Evolutionary conservation across 129 eudicot genomes (phyloP), one percentile per base, ranked within the genome.

Genomic region (Heracleum sosnowskyi): DNA sequence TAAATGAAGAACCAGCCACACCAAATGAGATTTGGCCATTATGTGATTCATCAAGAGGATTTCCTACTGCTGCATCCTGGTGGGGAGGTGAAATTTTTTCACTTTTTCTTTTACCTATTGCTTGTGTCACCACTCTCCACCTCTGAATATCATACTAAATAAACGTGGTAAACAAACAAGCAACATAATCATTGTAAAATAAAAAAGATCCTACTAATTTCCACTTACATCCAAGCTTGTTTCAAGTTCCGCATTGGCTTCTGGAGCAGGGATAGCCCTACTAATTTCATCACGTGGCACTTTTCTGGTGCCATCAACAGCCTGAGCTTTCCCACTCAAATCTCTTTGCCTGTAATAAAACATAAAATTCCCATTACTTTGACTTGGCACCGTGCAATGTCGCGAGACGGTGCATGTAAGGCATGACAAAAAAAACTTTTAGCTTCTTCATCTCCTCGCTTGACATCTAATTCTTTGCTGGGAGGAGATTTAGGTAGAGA

Each of bases 41-140:
- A 6, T 84, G 86, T 66, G 77, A 77, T 57, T 86, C 81, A 72
- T 91, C 90, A 6, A 69, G 83, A 35, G 90, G 89, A 80, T 84
- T 76, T 76, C 97, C 98, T 2, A 93, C 93, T 26, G 89, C 89
- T 34, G 87, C 97, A 83, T 93, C 98, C 71, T 83, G 93, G 73
- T 93, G 98, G 47, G 98, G 98, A 12, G 98, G 98, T 20, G 98
- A 97, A 60, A 93, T 91, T 83, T 91, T 93, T 69, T 91, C 98
- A 49, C 97, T 93, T 81, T 88, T 93, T 89, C 97, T 91, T 84
- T 85, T 93, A 22, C 82, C 90, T 74, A 84, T 91, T 29, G 88
- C 80, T 80, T 88, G 93, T 44, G 89, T 82, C 81, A 80, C 74
- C 29, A 79, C 78, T 82, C 98, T 91, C 92, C 90, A 77, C 79